These are phyloP conservation scores for Telfairia occidentalis DNA, from an alignment of 331 rosid species.

Conservation along the genomic window DNA sequence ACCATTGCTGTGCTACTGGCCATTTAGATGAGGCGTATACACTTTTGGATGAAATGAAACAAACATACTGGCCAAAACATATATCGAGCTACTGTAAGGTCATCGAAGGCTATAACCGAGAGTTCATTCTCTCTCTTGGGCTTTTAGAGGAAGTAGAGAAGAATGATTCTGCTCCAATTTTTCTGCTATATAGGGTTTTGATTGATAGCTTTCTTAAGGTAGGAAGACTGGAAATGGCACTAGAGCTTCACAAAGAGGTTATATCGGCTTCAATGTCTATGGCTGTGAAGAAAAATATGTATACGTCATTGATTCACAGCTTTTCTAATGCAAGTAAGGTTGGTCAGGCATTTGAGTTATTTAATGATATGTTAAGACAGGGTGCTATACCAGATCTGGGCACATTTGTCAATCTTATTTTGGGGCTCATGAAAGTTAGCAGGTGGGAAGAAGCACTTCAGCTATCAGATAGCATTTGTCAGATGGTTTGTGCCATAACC, in stretches of 20 bases:
- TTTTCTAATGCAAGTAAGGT: conserved; percentile 52
- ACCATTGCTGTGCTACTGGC: conserved; percentile 68
- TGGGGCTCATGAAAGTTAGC: conserved; percentile 50
- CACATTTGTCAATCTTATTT: conserved; percentile 59
- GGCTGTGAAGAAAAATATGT: conserved; percentile 38
- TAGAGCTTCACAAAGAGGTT: conserved; percentile 63
- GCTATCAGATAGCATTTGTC: conserved; percentile 59
- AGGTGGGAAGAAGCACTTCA: conserved; percentile 85
- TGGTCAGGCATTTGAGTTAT: conserved; percentile 61
- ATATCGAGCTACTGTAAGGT: conserved; percentile 58
- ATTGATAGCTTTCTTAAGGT: conserved; percentile 69
- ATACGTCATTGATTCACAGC: conserved; percentile 53
- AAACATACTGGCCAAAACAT: conserved; percentile 83
- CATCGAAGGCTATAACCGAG: conserved; percentile 65
- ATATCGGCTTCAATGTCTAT: conserved; percentile 41
- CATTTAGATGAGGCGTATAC: conserved; percentile 63
- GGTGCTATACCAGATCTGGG: conserved; percentile 62
- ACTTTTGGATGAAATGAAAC: conserved; percentile 86
- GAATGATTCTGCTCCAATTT: conserved; percentile 45
- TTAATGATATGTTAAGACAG: conserved; percentile 44
- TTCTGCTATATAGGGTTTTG: conserved; percentile 51
- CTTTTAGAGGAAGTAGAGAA: conserved; percentile 56
- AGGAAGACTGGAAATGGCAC: conserved; percentile 64
- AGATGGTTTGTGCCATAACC: conserved; percentile 56
- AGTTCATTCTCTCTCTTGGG: conserved; percentile 60